Conservation (phyloP, 2,329 filamentous ascomycete species). For the Coniochaeta prunicola region DNA sequence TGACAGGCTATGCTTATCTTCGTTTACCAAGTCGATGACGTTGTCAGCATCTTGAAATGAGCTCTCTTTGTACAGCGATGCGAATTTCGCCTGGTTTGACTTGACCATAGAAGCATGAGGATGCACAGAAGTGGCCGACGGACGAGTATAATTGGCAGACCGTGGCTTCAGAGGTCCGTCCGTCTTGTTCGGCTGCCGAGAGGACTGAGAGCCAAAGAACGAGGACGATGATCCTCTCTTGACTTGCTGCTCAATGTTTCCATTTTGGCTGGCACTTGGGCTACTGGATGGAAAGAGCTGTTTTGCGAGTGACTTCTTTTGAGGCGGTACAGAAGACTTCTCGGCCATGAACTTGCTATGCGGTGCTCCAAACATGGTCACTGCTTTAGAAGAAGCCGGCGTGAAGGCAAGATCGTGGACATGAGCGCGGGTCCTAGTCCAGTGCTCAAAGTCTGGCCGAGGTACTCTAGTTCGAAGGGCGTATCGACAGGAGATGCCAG, state of each 20-base stretch:
- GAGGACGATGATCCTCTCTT: constrained; percentile 33
- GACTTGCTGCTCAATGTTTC: constrained; percentile 43
- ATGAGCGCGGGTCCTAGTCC: background rate
- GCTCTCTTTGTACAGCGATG: constrained; percentile 36
- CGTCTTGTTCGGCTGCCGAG: constrained; percentile 14
- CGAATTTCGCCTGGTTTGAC: constrained; percentile 19
- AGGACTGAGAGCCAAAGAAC: constrained; percentile 2
- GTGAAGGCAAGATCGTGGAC: constrained; percentile 4
- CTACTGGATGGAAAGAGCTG: constrained; percentile 52
- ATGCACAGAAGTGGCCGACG: background rate
- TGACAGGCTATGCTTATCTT: constrained; percentile 14
- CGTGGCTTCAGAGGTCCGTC: constrained; percentile 22
- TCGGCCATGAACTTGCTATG: constrained; percentile 27
- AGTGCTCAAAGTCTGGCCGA: constrained; percentile 4
- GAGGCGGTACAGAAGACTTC: constrained; percentile 21
- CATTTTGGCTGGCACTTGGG: constrained; percentile 32
- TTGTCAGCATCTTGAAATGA: constrained; percentile 39
- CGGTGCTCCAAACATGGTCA: constrained; percentile 23
- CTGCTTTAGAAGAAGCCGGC: constrained; percentile 4
- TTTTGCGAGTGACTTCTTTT: constrained; percentile 33
- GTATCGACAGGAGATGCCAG: constrained; percentile 7
- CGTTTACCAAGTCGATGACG: constrained; percentile 27
- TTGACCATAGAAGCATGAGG: constrained; percentile 11
- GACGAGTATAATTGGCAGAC: constrained; percentile 23
- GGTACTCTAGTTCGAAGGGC: constrained; percentile 11